Evolutionary conservation across 495 filamentous ascomycete genomes (phyloP).

Genomic region (Podospora appendiculata): DNA sequence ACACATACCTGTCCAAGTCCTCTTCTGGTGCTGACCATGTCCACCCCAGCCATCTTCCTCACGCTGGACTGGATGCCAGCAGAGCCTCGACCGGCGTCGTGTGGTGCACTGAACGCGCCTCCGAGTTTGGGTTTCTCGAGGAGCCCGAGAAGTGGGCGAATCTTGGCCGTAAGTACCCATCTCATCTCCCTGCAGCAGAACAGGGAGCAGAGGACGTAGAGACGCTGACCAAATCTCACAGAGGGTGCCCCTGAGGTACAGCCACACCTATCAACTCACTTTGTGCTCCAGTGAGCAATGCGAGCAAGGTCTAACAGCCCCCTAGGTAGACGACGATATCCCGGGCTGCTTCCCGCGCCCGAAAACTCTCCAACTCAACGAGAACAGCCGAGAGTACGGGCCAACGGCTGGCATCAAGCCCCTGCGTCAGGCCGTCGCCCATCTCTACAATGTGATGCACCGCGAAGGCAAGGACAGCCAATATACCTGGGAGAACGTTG

Average conservation of each 20-base stretch:
- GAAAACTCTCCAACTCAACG: slow-evolving; percentile 66
- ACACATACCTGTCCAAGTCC: not conserved
- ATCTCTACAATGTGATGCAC: slow-evolving; percentile 89
- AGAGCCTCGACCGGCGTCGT: slow-evolving; percentile 78
- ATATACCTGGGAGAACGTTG: slow-evolving; percentile 99
- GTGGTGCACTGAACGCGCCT: slow-evolving; percentile 78
- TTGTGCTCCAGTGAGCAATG: not conserved
- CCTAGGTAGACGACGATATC: slow-evolving; percentile 76
- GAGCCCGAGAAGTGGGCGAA: slow-evolving; percentile 84
- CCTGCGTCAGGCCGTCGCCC: slow-evolving; percentile 80
- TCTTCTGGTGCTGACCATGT: not conserved
- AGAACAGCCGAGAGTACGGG: slow-evolving; percentile 78
- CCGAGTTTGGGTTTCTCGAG: slow-evolving; percentile 74
- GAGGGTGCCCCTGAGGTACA: slow-evolving; percentile 74
- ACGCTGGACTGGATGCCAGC: slow-evolving; percentile 81
- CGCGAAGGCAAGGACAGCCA: slow-evolving; percentile 79
- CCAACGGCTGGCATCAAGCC: slow-evolving; percentile 92
- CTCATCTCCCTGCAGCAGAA: too few relatives aligned
- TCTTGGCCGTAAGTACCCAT: slow-evolving; percentile 50
- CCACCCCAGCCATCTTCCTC: slow-evolving; percentile 56
- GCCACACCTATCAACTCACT: not conserved
- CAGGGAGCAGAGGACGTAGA: too few relatives aligned
- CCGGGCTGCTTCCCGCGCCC: slow-evolving; percentile 85
- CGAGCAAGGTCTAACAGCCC: not conserved
- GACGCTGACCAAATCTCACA: not conserved